Evolutionary conservation across 805 yeast genomes (phyloP).

Genomic region (Kuraishia piskuri): DNA sequence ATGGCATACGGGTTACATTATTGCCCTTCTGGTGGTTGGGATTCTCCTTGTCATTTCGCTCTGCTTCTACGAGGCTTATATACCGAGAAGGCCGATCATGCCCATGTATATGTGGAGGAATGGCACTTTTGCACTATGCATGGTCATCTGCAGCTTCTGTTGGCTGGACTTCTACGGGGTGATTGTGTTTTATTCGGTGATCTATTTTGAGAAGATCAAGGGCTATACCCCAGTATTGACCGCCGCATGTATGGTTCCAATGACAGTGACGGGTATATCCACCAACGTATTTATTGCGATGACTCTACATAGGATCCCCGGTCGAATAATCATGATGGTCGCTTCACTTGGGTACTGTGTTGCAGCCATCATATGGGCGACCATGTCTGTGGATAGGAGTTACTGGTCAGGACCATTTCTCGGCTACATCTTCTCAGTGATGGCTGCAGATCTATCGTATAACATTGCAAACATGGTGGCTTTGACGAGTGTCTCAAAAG

Average conservation of each 20-base stretch:
- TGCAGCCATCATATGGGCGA: conserved; percentile 33
- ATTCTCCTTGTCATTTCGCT: conserved; percentile 22
- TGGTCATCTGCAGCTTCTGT: conserved; percentile 25
- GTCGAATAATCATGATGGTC: conserved; percentile 24
- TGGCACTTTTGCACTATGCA: conserved; percentile 28
- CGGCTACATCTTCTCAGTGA: conserved; percentile 27
- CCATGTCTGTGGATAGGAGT: conserved; percentile 22
- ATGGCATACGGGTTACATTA: conserved; percentile 39
- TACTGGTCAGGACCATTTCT: conserved; percentile 40
- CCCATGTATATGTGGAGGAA: conserved; percentile 34
- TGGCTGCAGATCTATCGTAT: conserved; percentile 40
- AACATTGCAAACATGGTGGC: conserved; percentile 36
- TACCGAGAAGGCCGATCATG: conserved; percentile 35
- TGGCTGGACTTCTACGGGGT: conserved; percentile 38
- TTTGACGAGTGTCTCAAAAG: conserved; percentile 28
- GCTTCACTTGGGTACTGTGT: conserved; percentile 27
- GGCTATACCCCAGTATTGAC: conserved; percentile 30
- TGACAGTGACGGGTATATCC: conserved; percentile 30
- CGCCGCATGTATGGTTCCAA: conserved; percentile 35
- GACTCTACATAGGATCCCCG: conserved; percentile 35
- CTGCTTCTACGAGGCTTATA: conserved; percentile 28
- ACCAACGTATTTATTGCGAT: conserved; percentile 37
- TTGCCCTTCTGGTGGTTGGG: conserved; percentile 32
- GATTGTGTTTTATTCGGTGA: conserved; percentile 27
- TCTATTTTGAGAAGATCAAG: conserved; percentile 33